Conservation (phyloP, 306 rosid genomes). For the Rubus idaeus region DNA sequence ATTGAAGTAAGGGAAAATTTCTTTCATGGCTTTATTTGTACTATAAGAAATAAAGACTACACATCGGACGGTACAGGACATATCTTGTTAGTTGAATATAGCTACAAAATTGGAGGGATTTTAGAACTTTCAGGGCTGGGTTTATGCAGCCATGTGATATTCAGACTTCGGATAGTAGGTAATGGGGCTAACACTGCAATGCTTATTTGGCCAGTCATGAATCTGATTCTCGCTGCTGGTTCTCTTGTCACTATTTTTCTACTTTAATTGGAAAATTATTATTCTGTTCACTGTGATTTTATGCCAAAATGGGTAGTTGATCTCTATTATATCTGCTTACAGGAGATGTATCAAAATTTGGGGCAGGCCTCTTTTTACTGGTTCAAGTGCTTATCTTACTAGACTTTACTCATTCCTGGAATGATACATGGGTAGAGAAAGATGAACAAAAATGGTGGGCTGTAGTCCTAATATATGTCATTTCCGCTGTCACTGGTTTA, state of each 20-base stretch:
- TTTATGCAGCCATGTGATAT: not conserved
- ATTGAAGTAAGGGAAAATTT: not conserved
- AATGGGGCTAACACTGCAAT: not conserved
- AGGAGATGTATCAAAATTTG: conserved; percentile 81
- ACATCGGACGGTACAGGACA: not conserved
- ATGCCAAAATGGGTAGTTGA: not conserved
- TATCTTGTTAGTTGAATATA: not conserved
- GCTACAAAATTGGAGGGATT: not conserved
- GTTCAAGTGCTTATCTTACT: conserved; percentile 86
- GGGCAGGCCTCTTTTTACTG: conserved; percentile 90
- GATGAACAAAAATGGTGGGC: conserved; percentile 89
- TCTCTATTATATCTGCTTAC: conserved; percentile 23
- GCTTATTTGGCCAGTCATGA: not conserved
- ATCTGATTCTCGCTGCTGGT: conserved; percentile 1
- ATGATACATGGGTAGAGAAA: conserved; percentile 95
- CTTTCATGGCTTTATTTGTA: not conserved
- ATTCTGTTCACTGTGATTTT: conserved; percentile 4
- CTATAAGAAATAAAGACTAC: not conserved
- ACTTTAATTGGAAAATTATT: not conserved
- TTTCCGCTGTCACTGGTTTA: conserved; percentile 6
- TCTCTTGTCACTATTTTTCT: conserved; percentile 3
- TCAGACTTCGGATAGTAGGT: not conserved
- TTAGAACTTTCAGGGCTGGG: not conserved
- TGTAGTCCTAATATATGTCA: conserved; percentile 9
- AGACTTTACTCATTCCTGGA: conserved; percentile 87